Conservation (phyloP, 441 rosid species). For the Erodium chrysanthum region DNA sequence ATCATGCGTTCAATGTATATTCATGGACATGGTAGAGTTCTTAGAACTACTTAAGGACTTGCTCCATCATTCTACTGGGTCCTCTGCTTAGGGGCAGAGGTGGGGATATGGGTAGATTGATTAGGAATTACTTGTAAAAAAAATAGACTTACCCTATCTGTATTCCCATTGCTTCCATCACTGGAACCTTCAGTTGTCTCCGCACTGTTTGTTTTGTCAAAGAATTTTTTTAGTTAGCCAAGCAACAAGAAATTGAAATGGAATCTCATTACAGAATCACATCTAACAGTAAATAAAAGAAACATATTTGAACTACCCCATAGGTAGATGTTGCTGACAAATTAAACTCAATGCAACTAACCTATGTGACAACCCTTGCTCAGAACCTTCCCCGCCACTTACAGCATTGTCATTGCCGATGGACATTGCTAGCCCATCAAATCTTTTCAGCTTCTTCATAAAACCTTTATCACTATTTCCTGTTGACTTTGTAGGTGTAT, state of each 20-base stretch:
- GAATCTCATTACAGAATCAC: not conserved
- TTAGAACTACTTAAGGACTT: not conserved
- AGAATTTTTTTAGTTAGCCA: constrained; percentile 1
- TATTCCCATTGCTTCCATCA: constrained; percentile 59
- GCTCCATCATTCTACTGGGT: no score
- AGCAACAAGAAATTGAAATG: not conserved
- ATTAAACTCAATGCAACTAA: constrained; percentile 21
- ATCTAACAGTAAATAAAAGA: not conserved
- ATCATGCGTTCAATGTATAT: not conserved
- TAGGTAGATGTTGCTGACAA: not conserved
- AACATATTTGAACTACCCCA: not conserved
- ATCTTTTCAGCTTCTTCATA: constrained; percentile 71
- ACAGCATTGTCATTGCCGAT: constrained; percentile 50
- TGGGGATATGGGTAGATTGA: no score
- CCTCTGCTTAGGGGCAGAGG: no score
- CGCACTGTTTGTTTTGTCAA: constrained; percentile 32
- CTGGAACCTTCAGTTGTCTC: constrained; percentile 47
- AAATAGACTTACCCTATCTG: constrained; percentile 41
- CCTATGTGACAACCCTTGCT: constrained; percentile 47
- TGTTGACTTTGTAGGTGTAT: constrained; percentile 55
- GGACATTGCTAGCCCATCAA: constrained; percentile 79
- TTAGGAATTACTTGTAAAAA: no score
- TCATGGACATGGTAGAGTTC: not conserved
- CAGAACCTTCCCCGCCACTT: constrained; percentile 32
- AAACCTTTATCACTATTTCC: constrained; percentile 51